phyloP scores from a whole-genome alignment of 441 rosid species.

The Populus hybrid region DNA sequence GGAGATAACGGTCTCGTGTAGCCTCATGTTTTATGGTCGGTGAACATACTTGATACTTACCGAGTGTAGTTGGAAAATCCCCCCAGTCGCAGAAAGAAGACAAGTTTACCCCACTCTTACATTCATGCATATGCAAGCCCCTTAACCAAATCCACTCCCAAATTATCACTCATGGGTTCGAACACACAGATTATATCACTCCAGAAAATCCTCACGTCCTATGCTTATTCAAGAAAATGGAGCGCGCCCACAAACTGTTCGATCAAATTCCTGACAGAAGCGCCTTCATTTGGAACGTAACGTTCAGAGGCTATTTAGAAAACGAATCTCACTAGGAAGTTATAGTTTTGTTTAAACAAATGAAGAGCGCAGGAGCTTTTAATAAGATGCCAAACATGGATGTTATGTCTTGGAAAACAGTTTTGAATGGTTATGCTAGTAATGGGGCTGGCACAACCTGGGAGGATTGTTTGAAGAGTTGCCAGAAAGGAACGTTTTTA shows the following conservation, averaged over 20 bases:
- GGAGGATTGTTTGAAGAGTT: conserved; percentile 52
- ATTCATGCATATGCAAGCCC: conserved; percentile 62
- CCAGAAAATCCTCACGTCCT: conserved; percentile 39
- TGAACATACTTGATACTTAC: conserved; percentile 18
- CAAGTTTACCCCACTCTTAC: conserved; percentile 42
- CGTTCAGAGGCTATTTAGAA: conserved; percentile 47
- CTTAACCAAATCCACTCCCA: conserved; percentile 48
- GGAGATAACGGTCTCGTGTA: too few relatives aligned
- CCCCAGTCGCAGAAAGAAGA: conserved; percentile 35
- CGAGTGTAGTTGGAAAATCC: conserved; percentile 22
- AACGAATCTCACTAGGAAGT: conserved; percentile 32
- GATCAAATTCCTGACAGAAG: conserved; percentile 47
- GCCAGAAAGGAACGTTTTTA: conserved; percentile 51
- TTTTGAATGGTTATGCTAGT: conserved; percentile 51
- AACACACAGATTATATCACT: conserved; percentile 32
- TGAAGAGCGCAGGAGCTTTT: conserved; percentile 58
- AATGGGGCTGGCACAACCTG: conserved; percentile 42
- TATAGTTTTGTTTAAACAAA: conserved; percentile 35
- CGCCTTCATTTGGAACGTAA: conserved; percentile 47
- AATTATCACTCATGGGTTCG: conserved; percentile 34
- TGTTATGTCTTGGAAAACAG: conserved; percentile 68
- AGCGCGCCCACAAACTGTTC: conserved; percentile 53
- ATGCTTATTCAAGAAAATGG: conserved; percentile 27
- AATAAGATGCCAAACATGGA: conserved; percentile 52
- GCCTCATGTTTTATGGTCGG: conserved; percentile 7